phyloP scores from a whole-genome alignment of 2,329 filamentous ascomycete species.

The Paraconiothyrium sp. region DNA sequence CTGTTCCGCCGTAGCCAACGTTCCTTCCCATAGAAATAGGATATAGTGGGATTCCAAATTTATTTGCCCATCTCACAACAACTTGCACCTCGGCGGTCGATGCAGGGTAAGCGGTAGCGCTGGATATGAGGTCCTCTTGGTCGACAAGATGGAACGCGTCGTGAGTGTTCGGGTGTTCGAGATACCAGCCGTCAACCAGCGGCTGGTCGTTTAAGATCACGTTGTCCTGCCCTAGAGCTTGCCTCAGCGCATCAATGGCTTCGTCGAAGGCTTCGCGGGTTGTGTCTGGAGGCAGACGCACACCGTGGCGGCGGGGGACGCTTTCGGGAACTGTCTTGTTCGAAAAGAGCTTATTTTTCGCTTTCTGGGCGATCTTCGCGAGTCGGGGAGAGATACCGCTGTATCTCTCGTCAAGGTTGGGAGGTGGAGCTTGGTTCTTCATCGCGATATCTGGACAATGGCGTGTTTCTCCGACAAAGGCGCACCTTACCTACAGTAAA shows the following conservation, averaged over 20 bases:
- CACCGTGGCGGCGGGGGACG: constrained; percentile 22
- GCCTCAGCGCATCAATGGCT: constrained; percentile 22
- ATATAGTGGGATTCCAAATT: constrained; percentile 58
- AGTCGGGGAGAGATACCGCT: constrained; percentile 29
- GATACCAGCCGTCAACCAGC: constrained; percentile 32
- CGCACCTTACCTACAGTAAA: background rate
- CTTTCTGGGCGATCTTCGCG: constrained; percentile 22
- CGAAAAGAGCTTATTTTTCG: constrained; percentile 29
- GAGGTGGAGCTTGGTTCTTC: constrained; percentile 21
- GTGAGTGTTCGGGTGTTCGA: constrained; percentile 33
- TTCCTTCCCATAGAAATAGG: constrained; percentile 62
- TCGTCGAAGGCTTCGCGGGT: constrained; percentile 28
- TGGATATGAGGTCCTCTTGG: constrained; percentile 57
- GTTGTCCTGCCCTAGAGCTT: constrained; percentile 22
- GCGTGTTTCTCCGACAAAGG: background rate
- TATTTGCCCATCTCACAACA: constrained; percentile 58
- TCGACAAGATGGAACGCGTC: constrained; percentile 49
- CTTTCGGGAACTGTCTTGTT: constrained; percentile 29
- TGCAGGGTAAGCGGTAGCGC: constrained; percentile 51
- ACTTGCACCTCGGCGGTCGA: constrained; percentile 57
- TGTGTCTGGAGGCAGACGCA: constrained; percentile 30
- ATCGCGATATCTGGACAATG: background rate
- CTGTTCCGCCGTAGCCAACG: constrained; percentile 65
- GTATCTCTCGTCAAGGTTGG: constrained; percentile 27
- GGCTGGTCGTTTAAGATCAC: constrained; percentile 31